Evolutionary conservation across 169 alveolate species (phyloP), one percentile per base, ranked within the genome.

Genomic region (Cryptosporidium felis): DNA sequence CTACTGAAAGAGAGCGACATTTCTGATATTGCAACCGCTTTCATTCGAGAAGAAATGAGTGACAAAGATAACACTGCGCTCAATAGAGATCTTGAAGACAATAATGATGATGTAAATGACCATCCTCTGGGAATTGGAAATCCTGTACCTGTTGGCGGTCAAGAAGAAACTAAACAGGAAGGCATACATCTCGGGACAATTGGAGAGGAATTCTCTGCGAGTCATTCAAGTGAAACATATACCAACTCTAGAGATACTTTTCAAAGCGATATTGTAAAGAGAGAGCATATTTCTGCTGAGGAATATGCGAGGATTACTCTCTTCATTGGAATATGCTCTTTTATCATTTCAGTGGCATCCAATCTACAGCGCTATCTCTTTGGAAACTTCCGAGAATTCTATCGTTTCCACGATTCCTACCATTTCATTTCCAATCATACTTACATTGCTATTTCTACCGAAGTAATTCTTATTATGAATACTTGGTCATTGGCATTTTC

Each of bases 201-300:
- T 4, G 65, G 85, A 28, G 85, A 74, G 14, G 85, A 74, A 41
- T 36, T 74, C n/a, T 36, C 44, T 47, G 85, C 67, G 6, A 49
- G 67, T 12, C 85, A 74, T 12, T 53, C 85, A 32, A 40, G 61
- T 53, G 46, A 32, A 4, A 56, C 74, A 2, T 58, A 23, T 3
- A 56, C 85, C 0, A 67, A 74, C n/a, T 74, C 85, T 4, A 49
- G 67, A 74, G 56, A 74, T 9, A 53, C 85, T n/a, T 74, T 74
- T 38, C 85, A 74, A 34, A 74, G 56, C 41, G 66, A 74, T 49
- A 74, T 74, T 18, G 53, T 74, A 8, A 56, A 74, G 14, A 74
- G 61, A 32, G 85, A 74, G 40, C 85, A 74, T 8, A 74, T 74
- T 53, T 53, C 85, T 47, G 67, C 67, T 16, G 85, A 74, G 28